Base-by-base conservation (phyloP, 768 basidiomycete genomes). In the Dictyophora rubrovolvata region DNA sequence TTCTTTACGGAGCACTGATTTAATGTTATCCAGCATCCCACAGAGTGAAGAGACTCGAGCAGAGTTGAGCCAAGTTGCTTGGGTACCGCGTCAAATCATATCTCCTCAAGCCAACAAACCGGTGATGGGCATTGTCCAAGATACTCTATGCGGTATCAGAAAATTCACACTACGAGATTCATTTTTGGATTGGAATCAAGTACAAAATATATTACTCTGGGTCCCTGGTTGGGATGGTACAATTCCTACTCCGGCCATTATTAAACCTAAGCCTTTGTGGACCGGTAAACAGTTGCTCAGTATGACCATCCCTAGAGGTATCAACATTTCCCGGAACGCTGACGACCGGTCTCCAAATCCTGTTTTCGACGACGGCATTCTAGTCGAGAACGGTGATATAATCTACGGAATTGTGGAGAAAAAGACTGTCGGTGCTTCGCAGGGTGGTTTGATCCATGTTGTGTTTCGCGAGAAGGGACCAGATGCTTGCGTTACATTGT, bases 21-120 rank as follows among this genome's bases (percentile, higher is more conserved):
- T 56, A 18, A n/a, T 60, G 34, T 61, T 54, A 36, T 65, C 28
- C 28, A 96, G 93, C 70, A 86, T 99, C 42, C 96, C 96, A 22
- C 96, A 99, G 69, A 93, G 90, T 60, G 96, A 98, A 72, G 96
- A 99, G 71, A 98, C 96, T 35, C 83, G 96, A 56, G 95, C 96
- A 0, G 96, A 99, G 70, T 78, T 98, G n/a, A 89, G 87, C 67
- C 93, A 98, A 71, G 93, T 98, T 64, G 93, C 94, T 53, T 98
- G 95, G 93, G 96, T 98, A 18, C 92, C 96, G 2, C 85, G 93
- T 64, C 65, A 99, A 92, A 99, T 99, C 66, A 93, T 99, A 63
- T 98, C 95, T 7, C 96, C 96, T 0, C 96, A 99, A 79, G 95
- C 95, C 54, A 99, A 98, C 76, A 97, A 97, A 73, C 95, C 95